Evolutionary conservation across 2,329 filamentous ascomycete genomes (phyloP), one percentile per base, ranked within the genome.

Genomic region (Exserohilum turcica): DNA sequence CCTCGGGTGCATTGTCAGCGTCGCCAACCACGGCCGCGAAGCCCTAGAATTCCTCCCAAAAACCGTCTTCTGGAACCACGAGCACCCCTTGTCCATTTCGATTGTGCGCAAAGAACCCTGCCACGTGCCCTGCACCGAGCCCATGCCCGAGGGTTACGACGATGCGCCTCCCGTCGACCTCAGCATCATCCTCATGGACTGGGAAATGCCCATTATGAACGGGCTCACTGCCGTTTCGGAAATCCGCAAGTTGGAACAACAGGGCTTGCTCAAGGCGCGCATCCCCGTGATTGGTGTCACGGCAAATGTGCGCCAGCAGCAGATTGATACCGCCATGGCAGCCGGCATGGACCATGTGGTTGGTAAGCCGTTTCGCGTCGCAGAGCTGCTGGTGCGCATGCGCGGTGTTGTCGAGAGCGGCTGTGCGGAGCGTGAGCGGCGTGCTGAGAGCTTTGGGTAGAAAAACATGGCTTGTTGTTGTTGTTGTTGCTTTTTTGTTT

Each of bases 361-460:
- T 31, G 87, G 87, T 1, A 93, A 93, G 68, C 90, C 90, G 3
- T 93, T 92, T 68, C 56, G 65, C 2, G 65, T 72, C 19, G 55
- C 55, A 1, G 69, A 71, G 40, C 43, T 73, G 33, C 51, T 67
- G 24, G 49, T 37, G 1, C 60, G 59, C 7, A 69, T 70, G 62
- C 59, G 39, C 32, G 51, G 51, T 0, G 52, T 63, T 15, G 56
- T 65, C 2, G 47, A 53, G 4, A 42, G 47, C n/a, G n/a, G n/a
- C 0, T 38, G 9, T 12, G 43, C 13, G 8, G 21, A 36, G 18
- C 16, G 16, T 6, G 21, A 21, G 19, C 16, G 35, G 24, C 28
- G 36, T 3, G 40, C 33, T 42, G 21, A 45, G 9, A 36, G 48
- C 19, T 32, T 40, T 35, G 35, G 43, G 10, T 39, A 24, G 21